These are phyloP conservation scores for Stephanodiscus triporus DNA, from an alignment of 108 stramenopile genomes.

Conservation along the genomic window DNA sequence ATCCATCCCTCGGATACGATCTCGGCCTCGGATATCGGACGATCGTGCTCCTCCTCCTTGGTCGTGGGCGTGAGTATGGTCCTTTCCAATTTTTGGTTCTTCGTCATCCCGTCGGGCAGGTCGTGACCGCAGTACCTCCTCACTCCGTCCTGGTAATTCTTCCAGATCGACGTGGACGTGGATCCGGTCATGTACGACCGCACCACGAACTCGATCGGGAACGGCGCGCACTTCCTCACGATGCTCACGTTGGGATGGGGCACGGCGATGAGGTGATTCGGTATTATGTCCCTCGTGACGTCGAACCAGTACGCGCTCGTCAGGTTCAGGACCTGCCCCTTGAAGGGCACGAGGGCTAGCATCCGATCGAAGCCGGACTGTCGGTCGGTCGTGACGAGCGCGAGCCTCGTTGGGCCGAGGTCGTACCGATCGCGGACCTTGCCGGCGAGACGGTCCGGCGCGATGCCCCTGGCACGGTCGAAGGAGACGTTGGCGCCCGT, in stretches of 20 bases:
- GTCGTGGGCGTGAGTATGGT: conserved; percentile 96
- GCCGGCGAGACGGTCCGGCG: conserved; percentile 46
- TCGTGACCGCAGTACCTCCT: conserved; percentile 95
- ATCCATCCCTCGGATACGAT: conserved; percentile 91
- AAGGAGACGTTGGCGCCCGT: conserved; percentile 42
- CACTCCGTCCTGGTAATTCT: conserved; percentile 94
- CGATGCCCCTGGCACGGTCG: conserved; percentile 36
- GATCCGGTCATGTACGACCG: conserved; percentile 96
- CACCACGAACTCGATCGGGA: conserved; percentile 98
- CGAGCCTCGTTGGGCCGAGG: conserved; percentile 52
- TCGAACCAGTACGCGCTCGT: conserved; percentile 97
- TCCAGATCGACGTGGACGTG: conserved; percentile 98
- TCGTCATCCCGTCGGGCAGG: conserved; percentile 94
- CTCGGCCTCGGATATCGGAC: conserved; percentile 92
- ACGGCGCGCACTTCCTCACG: conserved; percentile 90
- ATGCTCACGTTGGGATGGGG: conserved; percentile 96
- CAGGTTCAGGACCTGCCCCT: conserved; percentile 95
- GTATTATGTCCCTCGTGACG: conserved; percentile 83
- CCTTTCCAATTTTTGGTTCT: conserved; percentile 87
- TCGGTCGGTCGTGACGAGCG: conserved; percentile 97
- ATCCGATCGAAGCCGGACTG: conserved; percentile 98
- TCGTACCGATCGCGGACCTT: conserved; percentile 88
- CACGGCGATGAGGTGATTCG: conserved; percentile 90
- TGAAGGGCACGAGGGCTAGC: conserved; percentile 95
- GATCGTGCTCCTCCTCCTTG: conserved; percentile 97